phyloP scores from a whole-genome alignment of 306 rosid genomes.

The Medicago truncatula region DNA sequence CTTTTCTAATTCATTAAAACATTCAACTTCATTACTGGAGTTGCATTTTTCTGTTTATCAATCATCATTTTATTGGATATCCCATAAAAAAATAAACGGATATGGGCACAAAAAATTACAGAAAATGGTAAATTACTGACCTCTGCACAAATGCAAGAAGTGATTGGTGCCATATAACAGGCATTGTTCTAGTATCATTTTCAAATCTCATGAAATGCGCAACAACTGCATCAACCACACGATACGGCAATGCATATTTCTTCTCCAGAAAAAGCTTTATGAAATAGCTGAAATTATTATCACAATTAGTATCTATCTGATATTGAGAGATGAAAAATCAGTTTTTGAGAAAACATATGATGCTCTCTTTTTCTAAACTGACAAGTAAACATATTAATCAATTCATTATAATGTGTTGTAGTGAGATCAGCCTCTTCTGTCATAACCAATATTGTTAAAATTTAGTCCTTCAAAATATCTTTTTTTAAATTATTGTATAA shows the following conservation, averaged over 20 bases:
- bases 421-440: slow-evolving; percentile 8
- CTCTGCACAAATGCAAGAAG: slow-evolving; percentile 93
- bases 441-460: neutral
- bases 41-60: neutral
- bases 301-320: slow-evolving; percentile 34
- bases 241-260: slow-evolving; percentile 88
- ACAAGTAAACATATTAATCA: slow-evolving; percentile 7
- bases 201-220: slow-evolving; percentile 82
- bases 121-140: slow-evolving; percentile 51
- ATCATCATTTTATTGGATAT: neutral
- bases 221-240: slow-evolving; percentile 81
- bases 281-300: slow-evolving; percentile 74
- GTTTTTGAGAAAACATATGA: neutral
- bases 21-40: neutral
- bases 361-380: neutral
- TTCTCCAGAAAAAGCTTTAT: slow-evolving; percentile 94
- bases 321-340: neutral
- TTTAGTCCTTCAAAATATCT: slow-evolving; percentile 3
- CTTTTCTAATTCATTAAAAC: neutral
- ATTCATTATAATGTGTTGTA: neutral
- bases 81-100: neutral
- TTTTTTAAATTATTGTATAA: neutral
- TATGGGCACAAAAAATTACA: neutral
- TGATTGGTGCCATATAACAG: slow-evolving; percentile 99
- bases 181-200: slow-evolving; percentile 74